Percentiles rank a stretch among this genome's conserved stretches.
Evolutionary conservation across 805 yeast species (phyloP).

Genomic region (Yamadazyma endophytica): DNA sequence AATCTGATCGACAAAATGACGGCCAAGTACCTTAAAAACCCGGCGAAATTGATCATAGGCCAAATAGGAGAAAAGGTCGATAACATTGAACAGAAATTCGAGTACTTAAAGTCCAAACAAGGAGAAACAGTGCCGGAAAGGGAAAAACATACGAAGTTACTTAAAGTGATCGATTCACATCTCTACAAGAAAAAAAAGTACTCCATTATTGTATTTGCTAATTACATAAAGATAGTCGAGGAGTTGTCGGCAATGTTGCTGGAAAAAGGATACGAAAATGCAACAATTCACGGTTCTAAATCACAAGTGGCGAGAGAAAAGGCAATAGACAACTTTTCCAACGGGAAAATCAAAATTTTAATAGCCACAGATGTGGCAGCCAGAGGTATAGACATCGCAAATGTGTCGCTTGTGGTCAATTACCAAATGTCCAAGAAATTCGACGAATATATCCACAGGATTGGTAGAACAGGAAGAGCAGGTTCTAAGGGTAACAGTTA

Average conservation of each 20-base stretch:
- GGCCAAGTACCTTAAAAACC: slow-evolving; percentile 53
- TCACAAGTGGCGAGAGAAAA: slow-evolving; percentile 80
- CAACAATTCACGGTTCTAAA: slow-evolving; percentile 77
- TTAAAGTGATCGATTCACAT: slow-evolving; percentile 37
- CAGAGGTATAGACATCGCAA: slow-evolving; percentile 89
- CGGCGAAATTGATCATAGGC: slow-evolving; percentile 68
- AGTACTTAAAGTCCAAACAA: slow-evolving; percentile 23
- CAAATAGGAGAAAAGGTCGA: slow-evolving; percentile 61
- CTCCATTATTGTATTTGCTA: slow-evolving; percentile 73
- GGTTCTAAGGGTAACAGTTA: slow-evolving; percentile 75
- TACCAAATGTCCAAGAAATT: slow-evolving; percentile 75
- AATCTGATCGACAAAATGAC: slow-evolving; percentile 66
- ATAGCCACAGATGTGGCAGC: slow-evolving; percentile 96
- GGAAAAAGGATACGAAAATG: slow-evolving; percentile 40
- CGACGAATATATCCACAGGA: slow-evolving; percentile 86
- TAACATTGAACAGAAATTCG: slow-evolving; percentile 65
- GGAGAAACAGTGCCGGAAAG: slow-evolving; percentile 22
- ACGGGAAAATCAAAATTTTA: slow-evolving; percentile 54
- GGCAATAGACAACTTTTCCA: slow-evolving; percentile 59
- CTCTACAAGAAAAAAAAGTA: slow-evolving; percentile 24
- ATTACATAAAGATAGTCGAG: slow-evolving; percentile 73
- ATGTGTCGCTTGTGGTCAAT: slow-evolving; percentile 81
- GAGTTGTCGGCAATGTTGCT: slow-evolving; percentile 49
- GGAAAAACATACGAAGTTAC: slow-evolving; percentile 44
- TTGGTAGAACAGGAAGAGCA: slow-evolving; percentile 97